Percentiles rank a stretch among this genome's conserved stretches.
Conservation (phyloP, 495 filamentous ascomycete genomes). For the Penicillium ucsense region DNA sequence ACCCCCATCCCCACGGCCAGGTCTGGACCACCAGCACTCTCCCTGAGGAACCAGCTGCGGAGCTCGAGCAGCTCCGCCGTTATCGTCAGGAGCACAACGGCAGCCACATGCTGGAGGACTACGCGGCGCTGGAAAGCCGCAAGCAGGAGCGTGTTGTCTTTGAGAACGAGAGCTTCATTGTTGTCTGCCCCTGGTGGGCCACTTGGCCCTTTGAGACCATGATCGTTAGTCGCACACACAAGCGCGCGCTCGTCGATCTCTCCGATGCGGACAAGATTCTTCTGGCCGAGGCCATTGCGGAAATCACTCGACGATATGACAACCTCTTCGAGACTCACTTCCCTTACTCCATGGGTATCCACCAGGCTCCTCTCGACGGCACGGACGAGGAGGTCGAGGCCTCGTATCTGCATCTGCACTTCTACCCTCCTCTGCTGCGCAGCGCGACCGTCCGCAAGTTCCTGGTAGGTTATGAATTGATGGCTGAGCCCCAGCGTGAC, state of each 20-base stretch:
- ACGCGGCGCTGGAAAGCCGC: slow-evolving; percentile 69
- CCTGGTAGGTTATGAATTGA: slow-evolving; percentile 77
- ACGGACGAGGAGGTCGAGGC: slow-evolving; percentile 72
- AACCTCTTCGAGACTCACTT: slow-evolving; percentile 96
- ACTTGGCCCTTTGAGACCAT: slow-evolving; percentile 96
- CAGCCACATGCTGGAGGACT: slow-evolving; percentile 70
- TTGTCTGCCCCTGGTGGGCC: slow-evolving; percentile 94
- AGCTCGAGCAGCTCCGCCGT: slow-evolving; percentile 64
- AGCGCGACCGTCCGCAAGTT: slow-evolving; percentile 95
- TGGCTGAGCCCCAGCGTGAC: slow-evolving; percentile 94
- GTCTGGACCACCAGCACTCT: slow-evolving; percentile 87
- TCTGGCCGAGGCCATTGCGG: slow-evolving; percentile 74
- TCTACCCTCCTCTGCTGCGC: slow-evolving; percentile 86
- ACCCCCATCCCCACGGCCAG: slow-evolving; percentile 95
- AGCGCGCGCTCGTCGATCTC: slow-evolving; percentile 73
- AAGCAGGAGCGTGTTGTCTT: slow-evolving; percentile 82
- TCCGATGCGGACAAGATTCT: slow-evolving; percentile 52
- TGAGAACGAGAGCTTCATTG: slow-evolving; percentile 71
- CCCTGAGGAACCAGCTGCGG: slow-evolving; percentile 76
- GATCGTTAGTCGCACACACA: slow-evolving; percentile 73
- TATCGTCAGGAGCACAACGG: slow-evolving; percentile 66
- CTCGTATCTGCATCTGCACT: slow-evolving; percentile 92
- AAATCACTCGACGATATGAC: slow-evolving; percentile 84
- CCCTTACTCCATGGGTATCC: slow-evolving; percentile 88
- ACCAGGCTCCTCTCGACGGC: slow-evolving; percentile 89